Percentiles rank a stretch among this genome's conserved stretches.
Evolutionary conservation across 371 early-diverging fungal genomes (phyloP).

Genomic region (Dinochytrium kinnereticum): DNA sequence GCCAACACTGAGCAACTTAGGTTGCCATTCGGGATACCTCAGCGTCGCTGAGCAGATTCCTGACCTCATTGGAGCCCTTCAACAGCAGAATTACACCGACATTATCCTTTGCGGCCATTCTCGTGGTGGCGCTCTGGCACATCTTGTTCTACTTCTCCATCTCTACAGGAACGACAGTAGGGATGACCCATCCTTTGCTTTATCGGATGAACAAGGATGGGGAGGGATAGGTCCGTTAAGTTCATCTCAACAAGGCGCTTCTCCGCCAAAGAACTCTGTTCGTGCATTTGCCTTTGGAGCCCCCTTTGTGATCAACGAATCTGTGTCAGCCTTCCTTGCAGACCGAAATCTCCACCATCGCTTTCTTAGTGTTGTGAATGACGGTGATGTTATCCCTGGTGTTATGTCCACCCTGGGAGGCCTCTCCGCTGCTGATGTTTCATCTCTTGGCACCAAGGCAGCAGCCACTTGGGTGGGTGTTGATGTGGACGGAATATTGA

Average conservation of each 20-base stretch:
- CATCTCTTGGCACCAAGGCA: conserved; percentile 22
- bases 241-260: neutral
- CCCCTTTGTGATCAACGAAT: conserved; percentile 38
- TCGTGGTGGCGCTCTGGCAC: conserved; percentile 32
- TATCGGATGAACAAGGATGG: neutral
- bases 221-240: neutral
- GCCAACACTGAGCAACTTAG: conserved; percentile 29
- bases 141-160: conserved; percentile 33
- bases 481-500: conserved; percentile 27
- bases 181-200: conserved; percentile 17
- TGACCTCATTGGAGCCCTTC: conserved; percentile 31
- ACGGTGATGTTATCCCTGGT: conserved; percentile 35
- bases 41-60: conserved; percentile 33
- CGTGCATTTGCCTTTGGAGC: conserved; percentile 28
- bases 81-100: conserved; percentile 19
- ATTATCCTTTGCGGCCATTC: conserved; percentile 37
- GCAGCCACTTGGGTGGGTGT: conserved; percentile 23
- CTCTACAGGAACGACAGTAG: conserved; percentile 29
- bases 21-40: conserved; percentile 38
- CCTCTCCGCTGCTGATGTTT: conserved; percentile 24
- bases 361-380: conserved; percentile 32
- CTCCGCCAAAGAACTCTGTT: neutral
- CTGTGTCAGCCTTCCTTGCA: conserved; percentile 25
- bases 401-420: conserved; percentile 39
- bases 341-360: conserved; percentile 32